A percentile compares a stretch with the other conserved stretches of the same genome.
These are phyloP conservation scores for Yamadazyma aaseri DNA, from an alignment of 1,139 yeast species.

Conservation along the genomic window DNA sequence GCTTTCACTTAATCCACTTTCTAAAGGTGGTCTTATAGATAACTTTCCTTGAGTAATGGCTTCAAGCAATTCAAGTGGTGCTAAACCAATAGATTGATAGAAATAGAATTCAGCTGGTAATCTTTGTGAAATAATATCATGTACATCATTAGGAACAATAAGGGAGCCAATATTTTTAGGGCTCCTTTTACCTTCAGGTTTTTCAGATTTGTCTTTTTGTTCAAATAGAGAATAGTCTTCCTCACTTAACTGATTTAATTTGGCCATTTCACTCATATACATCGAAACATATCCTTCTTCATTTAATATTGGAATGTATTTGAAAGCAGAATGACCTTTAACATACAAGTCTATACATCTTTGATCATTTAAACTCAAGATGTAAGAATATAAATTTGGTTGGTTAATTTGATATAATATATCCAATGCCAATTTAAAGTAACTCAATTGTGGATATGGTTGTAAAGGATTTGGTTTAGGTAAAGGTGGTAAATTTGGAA, in stretches of 20 bases:
- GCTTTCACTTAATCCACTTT: conserved; percentile 57
- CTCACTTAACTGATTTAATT: conserved; percentile 24
- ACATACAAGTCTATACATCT: conserved; percentile 36
- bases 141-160: conserved; percentile 72
- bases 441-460: conserved; percentile 44
- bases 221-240: conserved; percentile 7
- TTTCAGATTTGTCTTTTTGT: conserved; percentile 6
- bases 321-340: conserved; percentile 41
- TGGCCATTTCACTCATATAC: conserved; percentile 39
- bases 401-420: conserved; percentile 36
- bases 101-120: conserved; percentile 84
- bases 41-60: conserved; percentile 66
- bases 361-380: conserved; percentile 39
- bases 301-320: conserved; percentile 66
- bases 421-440: conserved; percentile 45
- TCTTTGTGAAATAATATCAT: conserved; percentile 80
- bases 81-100: conserved; percentile 76
- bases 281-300: conserved; percentile 69
- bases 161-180: conserved; percentile 3
- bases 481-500: conserved; percentile 55
- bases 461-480: conserved; percentile 46
- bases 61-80: conserved; percentile 64
- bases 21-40: conserved; percentile 68
- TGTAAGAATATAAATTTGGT: conserved; percentile 35
- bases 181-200: conserved; percentile 5